Percentiles rank a stretch among this genome's conserved stretches.
Evolutionary conservation across 495 filamentous ascomycete species (phyloP).

Genomic region (Xeromyces bisporus): DNA sequence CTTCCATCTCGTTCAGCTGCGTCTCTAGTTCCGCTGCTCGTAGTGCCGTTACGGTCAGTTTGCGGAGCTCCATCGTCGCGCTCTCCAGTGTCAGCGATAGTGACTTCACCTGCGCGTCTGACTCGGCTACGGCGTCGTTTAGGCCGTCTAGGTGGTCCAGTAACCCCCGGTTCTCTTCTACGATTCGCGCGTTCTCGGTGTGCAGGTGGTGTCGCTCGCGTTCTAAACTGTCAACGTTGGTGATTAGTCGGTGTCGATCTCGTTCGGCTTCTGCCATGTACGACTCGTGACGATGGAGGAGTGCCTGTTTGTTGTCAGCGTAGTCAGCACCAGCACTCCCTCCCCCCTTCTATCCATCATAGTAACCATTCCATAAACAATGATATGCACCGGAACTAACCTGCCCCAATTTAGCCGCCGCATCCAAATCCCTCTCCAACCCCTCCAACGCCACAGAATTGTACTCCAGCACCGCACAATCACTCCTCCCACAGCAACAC

Average conservation of each 20-base stretch:
- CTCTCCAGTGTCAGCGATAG: constrained; percentile 57
- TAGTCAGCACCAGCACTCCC: too few species aligned
- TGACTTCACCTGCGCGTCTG: constrained; percentile 54
- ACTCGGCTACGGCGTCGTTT: constrained; percentile 55
- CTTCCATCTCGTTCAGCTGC: constrained; percentile 60
- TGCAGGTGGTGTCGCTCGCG: constrained; percentile 59
- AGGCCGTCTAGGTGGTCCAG: constrained; percentile 67
- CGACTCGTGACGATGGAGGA: constrained; percentile 79
- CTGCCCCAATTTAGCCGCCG: constrained; percentile 76
- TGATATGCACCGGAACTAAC: too few species aligned
- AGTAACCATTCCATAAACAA: too few species aligned
- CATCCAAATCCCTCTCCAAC: constrained; percentile 71
- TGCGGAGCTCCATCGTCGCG: constrained; percentile 57
- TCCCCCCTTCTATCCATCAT: too few species aligned
- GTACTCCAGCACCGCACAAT: constrained; percentile 65
- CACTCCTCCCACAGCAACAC: constrained; percentile 74
- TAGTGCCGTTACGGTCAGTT: constrained; percentile 52
- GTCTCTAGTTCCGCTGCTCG: constrained; percentile 61
- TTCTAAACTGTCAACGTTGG: constrained; percentile 60
- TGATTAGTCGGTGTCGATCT: constrained; percentile 51
- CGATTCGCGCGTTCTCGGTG: constrained; percentile 48
- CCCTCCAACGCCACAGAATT: constrained; percentile 62
- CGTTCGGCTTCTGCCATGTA: constrained; percentile 83
- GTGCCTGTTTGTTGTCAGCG: constrained; percentile 78
- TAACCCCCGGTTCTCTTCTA: constrained; percentile 64